phyloP scores from a whole-genome alignment of 176 grass and related monocot genomes.

The Raddia guianensis region DNA sequence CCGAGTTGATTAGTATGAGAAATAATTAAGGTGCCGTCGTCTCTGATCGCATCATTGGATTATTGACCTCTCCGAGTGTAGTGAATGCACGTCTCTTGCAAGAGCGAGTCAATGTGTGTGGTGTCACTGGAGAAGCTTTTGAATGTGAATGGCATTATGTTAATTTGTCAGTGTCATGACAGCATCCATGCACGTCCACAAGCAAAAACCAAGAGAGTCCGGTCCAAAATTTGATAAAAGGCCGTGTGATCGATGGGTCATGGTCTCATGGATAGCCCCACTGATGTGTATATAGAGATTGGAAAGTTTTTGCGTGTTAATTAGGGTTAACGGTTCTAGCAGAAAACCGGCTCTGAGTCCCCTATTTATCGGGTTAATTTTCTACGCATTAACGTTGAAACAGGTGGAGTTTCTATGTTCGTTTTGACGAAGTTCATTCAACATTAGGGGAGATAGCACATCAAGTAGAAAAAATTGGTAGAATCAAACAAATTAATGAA shows the following conservation, averaged over 20 bases:
- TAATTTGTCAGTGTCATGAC: not conserved
- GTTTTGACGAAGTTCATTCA: not conserved
- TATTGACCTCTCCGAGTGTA: slow-evolving; percentile 27
- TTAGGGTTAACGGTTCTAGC: not conserved
- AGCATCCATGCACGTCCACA: not conserved
- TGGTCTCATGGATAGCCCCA: not conserved
- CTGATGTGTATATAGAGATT: not conserved
- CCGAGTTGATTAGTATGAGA: slow-evolving; percentile 23
- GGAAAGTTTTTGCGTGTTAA: not conserved
- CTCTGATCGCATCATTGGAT: slow-evolving; percentile 36
- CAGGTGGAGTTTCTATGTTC: not conserved
- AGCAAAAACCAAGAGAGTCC: not conserved
- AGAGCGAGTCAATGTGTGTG: slow-evolving; percentile 10
- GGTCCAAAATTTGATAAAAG: not conserved
- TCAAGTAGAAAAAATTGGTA: not conserved
- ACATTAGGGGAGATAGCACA: not conserved
- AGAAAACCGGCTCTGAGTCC: no score
- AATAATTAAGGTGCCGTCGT: slow-evolving; percentile 10
- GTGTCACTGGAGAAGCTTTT: not conserved
- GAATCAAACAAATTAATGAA: not conserved
- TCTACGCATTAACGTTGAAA: not conserved
- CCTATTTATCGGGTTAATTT: not conserved
- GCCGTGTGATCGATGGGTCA: no score
- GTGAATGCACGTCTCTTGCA: not conserved
- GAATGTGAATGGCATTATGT: not conserved